These are phyloP conservation scores for Lunularia cruciata DNA, from an alignment of 225 moss, liverwort and hornwort genomes.

Conservation along the genomic window DNA sequence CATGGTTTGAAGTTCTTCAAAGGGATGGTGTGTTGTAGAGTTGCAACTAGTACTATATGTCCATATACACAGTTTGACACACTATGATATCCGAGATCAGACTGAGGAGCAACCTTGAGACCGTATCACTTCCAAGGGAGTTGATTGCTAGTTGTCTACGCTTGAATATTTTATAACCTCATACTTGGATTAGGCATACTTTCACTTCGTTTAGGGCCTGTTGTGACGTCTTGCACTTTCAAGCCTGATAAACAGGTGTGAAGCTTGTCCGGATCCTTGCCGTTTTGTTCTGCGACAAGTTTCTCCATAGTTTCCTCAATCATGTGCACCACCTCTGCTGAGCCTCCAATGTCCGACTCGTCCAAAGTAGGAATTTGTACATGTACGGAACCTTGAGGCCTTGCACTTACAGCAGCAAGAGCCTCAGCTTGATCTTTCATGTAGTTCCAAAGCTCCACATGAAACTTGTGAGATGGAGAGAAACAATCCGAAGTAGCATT, in stretches of 20 bases:
- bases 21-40: background rate
- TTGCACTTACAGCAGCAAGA: constrained; percentile 4
- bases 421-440: constrained; percentile 38
- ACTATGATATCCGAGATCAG: background rate
- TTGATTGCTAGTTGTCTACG: constrained; percentile 6
- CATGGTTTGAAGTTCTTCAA: constrained; percentile 5
- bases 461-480: constrained; percentile 46
- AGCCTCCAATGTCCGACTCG: constrained; percentile 35
- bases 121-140: background rate
- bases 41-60: constrained; percentile 21
- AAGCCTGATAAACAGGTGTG: constrained; percentile 14
- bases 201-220: constrained; percentile 25
- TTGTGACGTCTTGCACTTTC: constrained; percentile 16
- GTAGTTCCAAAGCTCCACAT: constrained; percentile 48
- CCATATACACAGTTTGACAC: constrained; percentile 12
- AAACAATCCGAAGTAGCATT: constrained; percentile 36
- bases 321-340: constrained; percentile 41
- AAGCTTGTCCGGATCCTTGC: constrained; percentile 32
- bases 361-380: constrained; percentile 40
- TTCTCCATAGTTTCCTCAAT: constrained; percentile 51
- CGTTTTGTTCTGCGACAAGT: constrained; percentile 38
- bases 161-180: constrained; percentile 17
- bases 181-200: constrained; percentile 22
- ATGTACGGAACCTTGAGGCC: constrained; percentile 50
- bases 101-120: background rate